A percentile compares a stretch with the other conserved stretches of the same genome.
phyloP scores from a whole-genome alignment of 805 yeast species.

The Cephaloascus fragrans region DNA sequence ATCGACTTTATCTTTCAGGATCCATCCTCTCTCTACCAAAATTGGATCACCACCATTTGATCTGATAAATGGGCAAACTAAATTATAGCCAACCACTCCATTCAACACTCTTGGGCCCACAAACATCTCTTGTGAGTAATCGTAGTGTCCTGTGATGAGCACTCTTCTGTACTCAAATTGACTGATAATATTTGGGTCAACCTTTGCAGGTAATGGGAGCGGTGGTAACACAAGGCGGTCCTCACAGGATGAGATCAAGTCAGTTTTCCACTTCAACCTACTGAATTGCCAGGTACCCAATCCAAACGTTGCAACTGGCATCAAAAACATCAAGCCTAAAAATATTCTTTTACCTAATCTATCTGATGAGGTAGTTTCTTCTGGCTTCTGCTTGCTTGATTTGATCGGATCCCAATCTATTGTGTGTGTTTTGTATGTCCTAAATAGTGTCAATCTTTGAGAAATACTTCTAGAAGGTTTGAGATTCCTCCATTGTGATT shows the following conservation, averaged over 20 bases:
- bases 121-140: slow-evolving; percentile 78
- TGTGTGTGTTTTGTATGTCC: slow-evolving; percentile 45
- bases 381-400: slow-evolving; percentile 27
- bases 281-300: slow-evolving; percentile 91
- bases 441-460: too few relatives aligned
- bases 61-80: slow-evolving; percentile 76
- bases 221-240: slow-evolving; percentile 70
- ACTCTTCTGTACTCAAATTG: slow-evolving; percentile 81
- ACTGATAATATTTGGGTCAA: slow-evolving; percentile 53
- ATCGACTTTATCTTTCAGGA: slow-evolving; percentile 54
- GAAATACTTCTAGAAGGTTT: too few relatives aligned
- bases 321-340: slow-evolving; percentile 38
- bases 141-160: slow-evolving; percentile 65
- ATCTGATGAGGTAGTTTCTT: slow-evolving; percentile 28
- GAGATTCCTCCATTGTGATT: too few relatives aligned
- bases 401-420: slow-evolving; percentile 81
- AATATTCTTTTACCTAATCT: slow-evolving; percentile 21
- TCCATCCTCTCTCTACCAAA: slow-evolving; percentile 89
- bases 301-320: slow-evolving; percentile 81
- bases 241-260: slow-evolving; percentile 74
- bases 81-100: slow-evolving; percentile 59
- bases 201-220: slow-evolving; percentile 56
- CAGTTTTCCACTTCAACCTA: slow-evolving; percentile 81
- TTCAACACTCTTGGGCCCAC: slow-evolving; percentile 83
- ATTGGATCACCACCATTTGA: slow-evolving; percentile 68